Percentiles rank a stretch among this genome's conserved stretches.
phyloP scores from a whole-genome alignment of 345 rosid species.

The Eucalyptus regnans region DNA sequence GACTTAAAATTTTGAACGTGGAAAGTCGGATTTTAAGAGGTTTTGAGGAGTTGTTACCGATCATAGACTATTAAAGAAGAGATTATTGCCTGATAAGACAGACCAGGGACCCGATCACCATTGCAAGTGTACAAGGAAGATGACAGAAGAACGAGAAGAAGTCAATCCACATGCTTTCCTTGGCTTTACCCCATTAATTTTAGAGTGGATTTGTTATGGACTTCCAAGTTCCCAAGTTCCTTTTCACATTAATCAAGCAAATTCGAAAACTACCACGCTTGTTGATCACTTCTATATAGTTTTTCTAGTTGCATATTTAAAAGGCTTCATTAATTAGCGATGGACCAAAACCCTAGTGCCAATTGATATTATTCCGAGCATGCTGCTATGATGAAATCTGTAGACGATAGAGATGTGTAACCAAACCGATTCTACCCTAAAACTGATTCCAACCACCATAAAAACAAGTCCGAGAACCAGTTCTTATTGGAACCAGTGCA shows the following conservation, averaged over 20 bases:
- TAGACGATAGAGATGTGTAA: background rate
- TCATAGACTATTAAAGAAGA: background rate
- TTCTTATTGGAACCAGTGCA: rapidly evolving
- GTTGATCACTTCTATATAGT: background rate
- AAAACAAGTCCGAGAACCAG: rapidly evolving
- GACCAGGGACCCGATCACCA: background rate
- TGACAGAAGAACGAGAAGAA: background rate
- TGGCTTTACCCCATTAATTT: background rate
- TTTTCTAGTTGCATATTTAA: background rate
- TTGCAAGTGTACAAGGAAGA: background rate
- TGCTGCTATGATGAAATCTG: background rate
- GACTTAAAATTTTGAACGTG: background rate
- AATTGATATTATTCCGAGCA: background rate
- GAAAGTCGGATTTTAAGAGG: background rate
- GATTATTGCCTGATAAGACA: background rate
- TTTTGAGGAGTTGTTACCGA: background rate
- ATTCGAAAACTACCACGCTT: background rate
- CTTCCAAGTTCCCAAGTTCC: background rate
- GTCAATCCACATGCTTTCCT: background rate
- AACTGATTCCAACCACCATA: no score
- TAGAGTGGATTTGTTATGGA: background rate
- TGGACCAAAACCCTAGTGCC: background rate
- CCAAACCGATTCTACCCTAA: no score
- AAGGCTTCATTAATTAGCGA: background rate
- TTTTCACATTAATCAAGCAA: background rate